Evolutionary conservation across 2,329 filamentous ascomycete genomes (phyloP).

Genomic region (Penicillium brevicompactum): DNA sequence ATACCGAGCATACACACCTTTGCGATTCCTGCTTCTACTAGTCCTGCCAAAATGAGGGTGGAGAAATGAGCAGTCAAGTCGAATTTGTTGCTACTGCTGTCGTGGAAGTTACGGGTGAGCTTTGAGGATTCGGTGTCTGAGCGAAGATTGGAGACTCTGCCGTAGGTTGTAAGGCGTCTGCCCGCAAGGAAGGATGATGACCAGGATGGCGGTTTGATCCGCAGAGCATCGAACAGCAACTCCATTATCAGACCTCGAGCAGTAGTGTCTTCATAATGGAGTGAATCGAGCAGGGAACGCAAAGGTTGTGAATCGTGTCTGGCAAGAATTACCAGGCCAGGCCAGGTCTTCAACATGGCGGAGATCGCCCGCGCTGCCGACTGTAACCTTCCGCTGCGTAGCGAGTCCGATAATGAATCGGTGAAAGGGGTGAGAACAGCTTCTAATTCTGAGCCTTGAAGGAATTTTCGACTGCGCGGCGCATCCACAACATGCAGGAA

Average conservation of each 20-base stretch:
- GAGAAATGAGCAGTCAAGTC: constrained; percentile 95
- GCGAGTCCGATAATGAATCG: constrained; percentile 65
- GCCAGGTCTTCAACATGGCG: constrained; percentile 90
- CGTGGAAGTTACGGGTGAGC: constrained; percentile 58
- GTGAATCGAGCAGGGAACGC: constrained; percentile 71
- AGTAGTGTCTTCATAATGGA: constrained; percentile 60
- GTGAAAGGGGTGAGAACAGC: constrained; percentile 90
- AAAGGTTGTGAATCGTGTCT: constrained; percentile 87
- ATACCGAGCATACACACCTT: constrained; percentile 33
- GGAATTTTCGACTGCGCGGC: constrained; percentile 74
- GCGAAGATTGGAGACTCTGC: constrained; percentile 84
- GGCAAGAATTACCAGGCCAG: constrained; percentile 82
- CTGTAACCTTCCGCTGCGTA: constrained; percentile 68
- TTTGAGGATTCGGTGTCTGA: constrained; percentile 57
- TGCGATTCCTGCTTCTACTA: constrained; percentile 79
- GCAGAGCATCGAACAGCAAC: constrained; percentile 77
- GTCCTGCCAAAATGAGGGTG: constrained; percentile 79
- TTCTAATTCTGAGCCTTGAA: constrained; percentile 88
- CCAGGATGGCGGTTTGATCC: constrained; percentile 93
- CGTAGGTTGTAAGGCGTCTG: constrained; percentile 89
- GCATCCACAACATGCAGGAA: constrained; percentile 88
- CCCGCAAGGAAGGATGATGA: constrained; percentile 94
- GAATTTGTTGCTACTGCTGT: constrained; percentile 64
- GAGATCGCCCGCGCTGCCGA: constrained; percentile 91
- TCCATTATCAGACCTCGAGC: constrained; percentile 81